Evolutionary conservation across 257 asterid species (phyloP).

Genomic region (Solanum lycopersicoides): DNA sequence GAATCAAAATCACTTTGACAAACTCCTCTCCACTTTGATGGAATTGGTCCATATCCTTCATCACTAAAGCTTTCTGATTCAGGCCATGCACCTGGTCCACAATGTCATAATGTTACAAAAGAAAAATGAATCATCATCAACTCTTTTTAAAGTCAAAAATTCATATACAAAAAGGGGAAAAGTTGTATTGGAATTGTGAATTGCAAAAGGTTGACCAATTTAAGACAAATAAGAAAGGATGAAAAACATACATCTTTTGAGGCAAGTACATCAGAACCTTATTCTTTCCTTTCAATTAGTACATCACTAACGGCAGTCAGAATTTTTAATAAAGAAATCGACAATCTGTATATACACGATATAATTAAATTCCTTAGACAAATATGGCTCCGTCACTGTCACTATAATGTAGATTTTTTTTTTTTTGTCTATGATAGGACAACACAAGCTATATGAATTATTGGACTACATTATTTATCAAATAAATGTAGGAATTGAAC

Average conservation of each 20-base stretch:
- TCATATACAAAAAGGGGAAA: background rate
- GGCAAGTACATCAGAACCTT: background rate
- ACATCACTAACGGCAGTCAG: too few relatives aligned
- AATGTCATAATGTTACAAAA: background rate
- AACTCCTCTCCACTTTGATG: conserved; percentile 79
- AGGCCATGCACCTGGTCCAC: conserved; percentile 76
- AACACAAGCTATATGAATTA: background rate
- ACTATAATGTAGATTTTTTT: background rate
- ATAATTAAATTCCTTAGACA: background rate
- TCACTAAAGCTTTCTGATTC: conserved; percentile 79
- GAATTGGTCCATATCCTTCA: conserved; percentile 58
- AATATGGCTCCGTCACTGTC: background rate
- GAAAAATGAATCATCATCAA: background rate
- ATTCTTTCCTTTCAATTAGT: background rate
- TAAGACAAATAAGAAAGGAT: background rate
- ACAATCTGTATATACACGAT: background rate
- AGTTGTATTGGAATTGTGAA: background rate
- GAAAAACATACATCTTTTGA: background rate
- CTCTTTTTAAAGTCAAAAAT: background rate
- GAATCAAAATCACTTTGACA: conserved; percentile 60
- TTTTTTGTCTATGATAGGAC: background rate
- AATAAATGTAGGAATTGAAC: background rate
- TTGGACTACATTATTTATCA: background rate
- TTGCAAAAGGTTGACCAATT: background rate
- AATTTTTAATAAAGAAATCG: background rate